phyloP scores from a whole-genome alignment of 202 grass and related monocot species.

The Zizania palustris region DNA sequence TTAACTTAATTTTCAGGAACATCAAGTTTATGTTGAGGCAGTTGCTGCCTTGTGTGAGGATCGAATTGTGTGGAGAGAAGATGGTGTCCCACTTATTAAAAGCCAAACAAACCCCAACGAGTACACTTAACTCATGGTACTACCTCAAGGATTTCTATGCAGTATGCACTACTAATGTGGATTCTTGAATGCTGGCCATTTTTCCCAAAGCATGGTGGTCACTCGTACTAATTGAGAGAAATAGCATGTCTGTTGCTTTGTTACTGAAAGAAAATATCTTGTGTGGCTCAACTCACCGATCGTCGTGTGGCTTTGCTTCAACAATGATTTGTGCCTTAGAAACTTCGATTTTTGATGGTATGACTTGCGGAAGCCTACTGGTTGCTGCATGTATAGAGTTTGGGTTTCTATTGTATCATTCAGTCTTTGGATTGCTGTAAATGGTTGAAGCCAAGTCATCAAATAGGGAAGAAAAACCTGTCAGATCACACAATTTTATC shows the following conservation, averaged over 20 bases:
- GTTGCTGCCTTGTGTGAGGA: constrained; percentile 71
- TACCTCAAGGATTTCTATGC: neutral
- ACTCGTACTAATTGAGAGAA: constrained; percentile 22
- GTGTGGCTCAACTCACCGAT: neutral
- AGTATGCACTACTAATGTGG: neutral
- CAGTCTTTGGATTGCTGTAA: constrained; percentile 45
- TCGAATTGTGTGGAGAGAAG: constrained; percentile 62
- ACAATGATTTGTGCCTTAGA: neutral
- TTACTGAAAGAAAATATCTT: neutral
- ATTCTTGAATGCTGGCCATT: neutral
- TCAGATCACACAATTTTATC: constrained; percentile 36
- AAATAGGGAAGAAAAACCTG: constrained; percentile 40
- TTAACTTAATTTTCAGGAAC: constrained; percentile 45
- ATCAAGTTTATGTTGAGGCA: constrained; percentile 66
- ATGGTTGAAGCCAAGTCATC: constrained; percentile 43
- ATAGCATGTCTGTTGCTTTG: constrained; percentile 4
- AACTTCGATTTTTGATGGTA: neutral
- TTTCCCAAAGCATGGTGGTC: constrained; percentile 9
- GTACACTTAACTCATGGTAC: constrained; percentile 43
- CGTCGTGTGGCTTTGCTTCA: neutral
- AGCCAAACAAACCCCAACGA: constrained; percentile 45
- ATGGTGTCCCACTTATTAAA: constrained; percentile 66
- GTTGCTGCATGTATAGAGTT: constrained; percentile 46
- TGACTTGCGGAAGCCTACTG: neutral
- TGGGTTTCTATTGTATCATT: constrained; percentile 24